phyloP scores from a whole-genome alignment of 2,329 filamentous ascomycete genomes.

The Aspergillus pseudotamarii region DNA sequence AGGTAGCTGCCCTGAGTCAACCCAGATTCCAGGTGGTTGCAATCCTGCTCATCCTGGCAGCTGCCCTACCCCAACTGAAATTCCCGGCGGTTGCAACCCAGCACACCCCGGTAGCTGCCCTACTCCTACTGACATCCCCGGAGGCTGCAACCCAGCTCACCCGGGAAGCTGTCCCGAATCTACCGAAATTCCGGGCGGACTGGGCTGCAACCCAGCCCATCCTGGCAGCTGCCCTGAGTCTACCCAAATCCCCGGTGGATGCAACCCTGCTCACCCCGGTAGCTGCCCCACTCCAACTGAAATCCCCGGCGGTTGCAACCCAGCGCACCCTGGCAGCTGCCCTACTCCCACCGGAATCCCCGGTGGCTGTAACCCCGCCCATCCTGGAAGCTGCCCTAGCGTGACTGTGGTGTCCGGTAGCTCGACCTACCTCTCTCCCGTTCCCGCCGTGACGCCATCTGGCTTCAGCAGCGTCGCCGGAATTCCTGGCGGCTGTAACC shows the following conservation, averaged over 20 bases:
- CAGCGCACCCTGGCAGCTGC: neutral
- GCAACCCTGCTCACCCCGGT: neutral
- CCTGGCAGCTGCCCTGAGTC: neutral
- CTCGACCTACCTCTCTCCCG: conserved; percentile 1
- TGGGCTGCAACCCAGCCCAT: neutral
- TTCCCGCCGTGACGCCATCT: neutral
- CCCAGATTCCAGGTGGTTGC: neutral
- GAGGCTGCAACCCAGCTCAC: neutral
- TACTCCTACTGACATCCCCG: neutral
- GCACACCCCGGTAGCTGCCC: neutral
- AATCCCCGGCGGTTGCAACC: neutral
- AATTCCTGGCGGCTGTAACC: neutral
- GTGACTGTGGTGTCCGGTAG: conserved; percentile 1
- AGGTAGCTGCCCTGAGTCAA: neutral
- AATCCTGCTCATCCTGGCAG: neutral
- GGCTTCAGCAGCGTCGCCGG: neutral
- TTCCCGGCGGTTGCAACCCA: neutral
- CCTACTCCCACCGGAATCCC: neutral
- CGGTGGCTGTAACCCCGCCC: neutral
- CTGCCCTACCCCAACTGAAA: neutral
- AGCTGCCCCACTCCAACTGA: neutral
- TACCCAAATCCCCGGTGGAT: neutral
- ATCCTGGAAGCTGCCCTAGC: neutral
- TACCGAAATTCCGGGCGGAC: neutral
- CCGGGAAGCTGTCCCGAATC: neutral